Evolutionary conservation across 345 rosid genomes (phyloP).

Genomic region (Gynandropsis gynandra): DNA sequence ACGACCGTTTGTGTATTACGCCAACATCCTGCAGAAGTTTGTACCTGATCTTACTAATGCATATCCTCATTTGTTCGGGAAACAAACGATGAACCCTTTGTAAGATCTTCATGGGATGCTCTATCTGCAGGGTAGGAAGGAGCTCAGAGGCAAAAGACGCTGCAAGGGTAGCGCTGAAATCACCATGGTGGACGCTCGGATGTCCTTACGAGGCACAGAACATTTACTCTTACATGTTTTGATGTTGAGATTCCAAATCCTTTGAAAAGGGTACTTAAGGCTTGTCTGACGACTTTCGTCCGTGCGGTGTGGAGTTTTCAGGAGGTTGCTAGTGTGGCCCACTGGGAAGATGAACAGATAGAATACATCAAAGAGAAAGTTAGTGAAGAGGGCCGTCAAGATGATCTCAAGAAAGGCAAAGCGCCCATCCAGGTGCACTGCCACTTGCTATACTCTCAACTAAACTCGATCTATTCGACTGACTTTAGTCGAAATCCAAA

Average conservation of each 20-base stretch:
- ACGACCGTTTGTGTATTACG: slow-evolving; percentile 78
- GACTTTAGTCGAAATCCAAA: no score
- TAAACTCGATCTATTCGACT: background rate
- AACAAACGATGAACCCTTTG: slow-evolving; percentile 6
- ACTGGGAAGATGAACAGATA: slow-evolving; percentile 90
- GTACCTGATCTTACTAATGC: slow-evolving; percentile 18
- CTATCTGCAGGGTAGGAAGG: slow-evolving; percentile 52
- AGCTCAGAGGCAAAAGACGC: slow-evolving; percentile 78
- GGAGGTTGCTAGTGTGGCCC: slow-evolving; percentile 71
- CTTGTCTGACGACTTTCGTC: background rate
- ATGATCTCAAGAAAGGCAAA: slow-evolving; percentile 82
- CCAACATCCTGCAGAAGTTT: slow-evolving; percentile 58
- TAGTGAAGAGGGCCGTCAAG: slow-evolving; percentile 65
- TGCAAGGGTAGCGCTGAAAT: slow-evolving; percentile 75
- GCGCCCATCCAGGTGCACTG: slow-evolving; percentile 50
- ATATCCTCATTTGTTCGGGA: background rate
- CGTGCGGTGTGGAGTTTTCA: slow-evolving; percentile 16
- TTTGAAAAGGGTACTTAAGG: background rate
- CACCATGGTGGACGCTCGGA: slow-evolving; percentile 94
- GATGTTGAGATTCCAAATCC: background rate
- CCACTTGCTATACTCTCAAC: background rate
- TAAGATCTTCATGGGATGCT: slow-evolving; percentile 5
- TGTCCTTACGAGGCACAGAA: slow-evolving; percentile 53
- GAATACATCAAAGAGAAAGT: slow-evolving; percentile 78
- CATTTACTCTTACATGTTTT: background rate